Conservation (phyloP, 2,329 filamentous ascomycete genomes). For the Aspergillus proliferans region DNA sequence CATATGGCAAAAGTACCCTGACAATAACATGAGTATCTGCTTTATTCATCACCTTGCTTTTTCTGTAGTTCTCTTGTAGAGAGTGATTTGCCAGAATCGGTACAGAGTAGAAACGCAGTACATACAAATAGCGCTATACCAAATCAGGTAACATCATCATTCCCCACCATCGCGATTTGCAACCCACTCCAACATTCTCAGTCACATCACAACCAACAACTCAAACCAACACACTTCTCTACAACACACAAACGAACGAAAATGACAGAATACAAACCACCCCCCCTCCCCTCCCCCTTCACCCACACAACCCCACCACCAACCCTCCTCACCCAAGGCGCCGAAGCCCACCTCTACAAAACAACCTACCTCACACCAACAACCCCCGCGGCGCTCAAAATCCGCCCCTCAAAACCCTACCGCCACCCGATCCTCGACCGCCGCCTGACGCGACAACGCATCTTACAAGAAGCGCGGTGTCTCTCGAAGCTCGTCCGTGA, state of each 20-base stretch:
- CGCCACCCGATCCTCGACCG: constrained; percentile 83
- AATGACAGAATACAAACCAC: constrained; percentile 19
- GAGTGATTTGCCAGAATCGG: too few relatives aligned
- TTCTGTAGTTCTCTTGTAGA: too few relatives aligned
- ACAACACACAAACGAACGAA: neutral
- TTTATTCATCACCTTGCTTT: too few relatives aligned
- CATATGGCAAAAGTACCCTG: too few relatives aligned
- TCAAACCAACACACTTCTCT: too few relatives aligned
- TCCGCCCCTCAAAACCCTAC: constrained; percentile 86
- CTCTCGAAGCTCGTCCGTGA: constrained; percentile 71
- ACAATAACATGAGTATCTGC: too few relatives aligned
- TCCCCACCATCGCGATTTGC: too few relatives aligned
- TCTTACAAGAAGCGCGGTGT: constrained; percentile 82
- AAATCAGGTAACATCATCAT: too few relatives aligned
- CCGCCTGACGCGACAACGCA: constrained; percentile 76
- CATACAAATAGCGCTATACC: too few relatives aligned
- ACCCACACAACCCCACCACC: constrained; percentile 57
- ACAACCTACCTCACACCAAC: constrained; percentile 68
- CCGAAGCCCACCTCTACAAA: constrained; percentile 89
- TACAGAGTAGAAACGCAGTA: too few relatives aligned
- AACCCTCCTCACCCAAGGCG: constrained; percentile 79
- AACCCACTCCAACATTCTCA: too few relatives aligned
- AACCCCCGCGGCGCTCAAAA: constrained; percentile 74
- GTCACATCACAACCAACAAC: too few relatives aligned
- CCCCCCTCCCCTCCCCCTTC: constrained; percentile 58